These are phyloP conservation scores for Incumbomyces delicatus DNA, from an alignment of 2,329 filamentous ascomycete species.

Conservation along the genomic window DNA sequence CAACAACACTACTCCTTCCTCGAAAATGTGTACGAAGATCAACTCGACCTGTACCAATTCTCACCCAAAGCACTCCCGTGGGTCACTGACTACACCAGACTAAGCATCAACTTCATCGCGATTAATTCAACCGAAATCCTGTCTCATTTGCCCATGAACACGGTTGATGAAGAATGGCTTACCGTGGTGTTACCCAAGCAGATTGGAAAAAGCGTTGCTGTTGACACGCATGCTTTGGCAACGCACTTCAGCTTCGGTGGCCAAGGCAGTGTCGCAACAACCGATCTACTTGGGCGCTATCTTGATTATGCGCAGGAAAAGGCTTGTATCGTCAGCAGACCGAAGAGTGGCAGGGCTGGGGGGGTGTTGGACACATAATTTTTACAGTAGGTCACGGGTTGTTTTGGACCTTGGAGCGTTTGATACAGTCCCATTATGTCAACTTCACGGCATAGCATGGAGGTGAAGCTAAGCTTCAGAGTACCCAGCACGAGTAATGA, in stretches of 20 bases:
- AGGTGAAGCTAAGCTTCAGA: no score
- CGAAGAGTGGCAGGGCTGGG: not conserved
- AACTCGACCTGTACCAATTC: conserved; percentile 2
- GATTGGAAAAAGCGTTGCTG: conserved; percentile 34
- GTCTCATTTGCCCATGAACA: conserved; percentile 35
- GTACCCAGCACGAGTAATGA: no score
- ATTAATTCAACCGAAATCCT: conserved; percentile 44
- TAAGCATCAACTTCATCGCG: conserved; percentile 46
- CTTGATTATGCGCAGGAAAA: conserved; percentile 43
- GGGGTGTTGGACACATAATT: not conserved
- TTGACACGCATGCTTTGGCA: conserved; percentile 45
- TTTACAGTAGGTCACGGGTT: no score
- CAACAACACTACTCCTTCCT: conserved; percentile 7
- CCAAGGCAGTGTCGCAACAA: conserved; percentile 36
- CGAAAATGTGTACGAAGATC: conserved; percentile 3
- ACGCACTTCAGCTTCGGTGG: conserved; percentile 44
- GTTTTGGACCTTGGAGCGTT: no score
- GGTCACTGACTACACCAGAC: conserved; percentile 41
- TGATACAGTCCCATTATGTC: no score
- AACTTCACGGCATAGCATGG: no score
- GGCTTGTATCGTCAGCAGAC: conserved; percentile 31
- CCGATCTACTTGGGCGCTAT: conserved; percentile 47
- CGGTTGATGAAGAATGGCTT: conserved; percentile 39
- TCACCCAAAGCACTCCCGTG: conserved; percentile 21
- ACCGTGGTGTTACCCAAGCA: conserved; percentile 29